Evolutionary conservation across 2,329 filamentous ascomycete genomes (phyloP), one percentile per base, ranked within the genome.

Genomic region (Dendryphion nanum): DNA sequence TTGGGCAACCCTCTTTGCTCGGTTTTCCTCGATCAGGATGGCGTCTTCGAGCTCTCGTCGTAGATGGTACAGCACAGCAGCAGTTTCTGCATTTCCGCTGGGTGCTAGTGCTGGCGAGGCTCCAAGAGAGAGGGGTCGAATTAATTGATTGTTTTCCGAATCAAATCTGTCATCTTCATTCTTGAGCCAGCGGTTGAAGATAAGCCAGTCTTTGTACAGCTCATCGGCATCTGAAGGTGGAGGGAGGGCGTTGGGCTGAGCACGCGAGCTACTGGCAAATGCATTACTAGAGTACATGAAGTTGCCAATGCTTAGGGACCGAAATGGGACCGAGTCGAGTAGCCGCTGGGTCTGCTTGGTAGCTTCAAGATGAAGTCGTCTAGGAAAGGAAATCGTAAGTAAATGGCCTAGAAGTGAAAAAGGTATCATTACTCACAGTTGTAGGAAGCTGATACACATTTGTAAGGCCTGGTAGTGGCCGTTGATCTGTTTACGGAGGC

Each of bases 391-490:
- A 3, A 26, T 26, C 4, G 16, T 30, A 6, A 19, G 18, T 21
- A 2, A 5, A 13, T 8, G 5, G 18, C 5, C 16, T 14, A 15
- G 15, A 14, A 30, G 23, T 4, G 20, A 18, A 12, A 2, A 4
- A 33, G 19, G 3, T 24, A 49, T 8, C 2, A 3, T 26, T 37
- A 44, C 31, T 18, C 15, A 62, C 57, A 61, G 37, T 26, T 61
- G 54, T 13, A 63, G 32, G 33, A 59, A 61, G 2, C 50, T 51
- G 13, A 57, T 57, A 30, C 57, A 61, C 54, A 63, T 51, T 26
- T 61, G 52, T 6, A 61, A 31, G 5, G 57, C 53, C 30, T 61
- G 55, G 35, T 53, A 61, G 33, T 63, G 57, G 2, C 55, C 53
- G 5, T 44, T 51, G 26, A 63, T 57, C 24, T 56, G 49, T 31